Evolutionary conservation across 352 stramenopile genomes (phyloP), one percentile per base, ranked within the genome.

Genomic region (Phytopythium litorale): DNA sequence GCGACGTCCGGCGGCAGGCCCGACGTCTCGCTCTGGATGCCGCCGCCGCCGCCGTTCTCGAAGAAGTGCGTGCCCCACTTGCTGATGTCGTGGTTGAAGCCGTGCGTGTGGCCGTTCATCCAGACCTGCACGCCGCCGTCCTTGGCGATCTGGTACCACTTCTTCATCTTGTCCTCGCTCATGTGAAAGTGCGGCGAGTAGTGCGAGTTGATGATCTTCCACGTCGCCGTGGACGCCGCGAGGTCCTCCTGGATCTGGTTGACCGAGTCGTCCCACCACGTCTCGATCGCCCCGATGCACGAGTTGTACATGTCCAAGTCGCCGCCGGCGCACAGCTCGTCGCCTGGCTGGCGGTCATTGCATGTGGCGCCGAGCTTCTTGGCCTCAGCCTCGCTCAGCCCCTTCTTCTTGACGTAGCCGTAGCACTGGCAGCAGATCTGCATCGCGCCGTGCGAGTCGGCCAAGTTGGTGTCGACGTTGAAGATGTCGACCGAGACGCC

Each of bases 151-250:
- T 81, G 71, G 70, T 91, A 96, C 87, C 87, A 96, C 57, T 85
- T 76, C 70, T 94, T 91, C 84, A 96, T 94, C 77, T 92, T 92
- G 63, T 89, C 78, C 51, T 89, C 80, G 59, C 72, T 90, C 87
- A 96, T 96, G 76, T 96, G 87, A 63, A 92, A 92, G 67, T 94
- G 84, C 25, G 87, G 85, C 56, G 85, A 96, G 76, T 96, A 96
- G 74, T 96, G 87, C 68, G 87, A 93, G 73, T 94, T 96, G 53
- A 96, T 78, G 54, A 94, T 72, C 78, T 94, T 96, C 79, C 83
- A 96, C 12, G 82, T 92, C 18, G 87, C 85, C 45, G 55, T 94
- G 0, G 87, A 96, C 4, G 67, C 66, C 59, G 71, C 70, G 7
- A 96, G 60, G 54, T 96, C 87, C 63, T 80, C 80, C 65, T 91